A percentile compares a stretch with the other conserved stretches of the same genome.
These are phyloP conservation scores for Casaregolazyma lundiana DNA, from an alignment of 1,139 yeast species.

Conservation along the genomic window DNA sequence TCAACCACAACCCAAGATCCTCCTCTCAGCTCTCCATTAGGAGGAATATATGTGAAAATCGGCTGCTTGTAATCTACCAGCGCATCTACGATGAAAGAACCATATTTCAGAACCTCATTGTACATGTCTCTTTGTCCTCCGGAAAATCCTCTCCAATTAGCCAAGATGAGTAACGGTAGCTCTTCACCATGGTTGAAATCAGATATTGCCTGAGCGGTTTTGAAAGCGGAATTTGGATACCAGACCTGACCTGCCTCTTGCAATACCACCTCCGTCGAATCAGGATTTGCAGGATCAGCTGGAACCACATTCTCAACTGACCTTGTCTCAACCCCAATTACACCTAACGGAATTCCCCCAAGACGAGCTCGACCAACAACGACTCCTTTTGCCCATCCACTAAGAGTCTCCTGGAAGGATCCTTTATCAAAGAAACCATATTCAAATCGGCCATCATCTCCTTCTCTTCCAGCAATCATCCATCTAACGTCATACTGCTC, in stretches of 20 bases:
- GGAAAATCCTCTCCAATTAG: constrained; percentile 99
- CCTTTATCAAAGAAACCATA: constrained; percentile 84
- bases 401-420: constrained; percentile 94
- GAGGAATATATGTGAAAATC: constrained; percentile 93
- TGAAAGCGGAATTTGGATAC: constrained; percentile 98
- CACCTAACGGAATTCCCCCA: constrained; percentile 98
- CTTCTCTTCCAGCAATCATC: constrained; percentile 82
- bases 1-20: constrained; percentile 99
- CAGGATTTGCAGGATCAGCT: constrained; percentile 98
- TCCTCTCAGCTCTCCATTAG: constrained; percentile 97
- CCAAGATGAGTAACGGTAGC: constrained; percentile 92
- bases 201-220: constrained; percentile 96
- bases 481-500: constrained; percentile 89
- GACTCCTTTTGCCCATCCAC: constrained; percentile 98
- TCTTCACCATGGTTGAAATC: constrained; percentile 98
- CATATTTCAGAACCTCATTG: constrained; percentile 94
- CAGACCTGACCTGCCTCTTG: constrained; percentile 99
- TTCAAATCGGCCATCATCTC: constrained; percentile 66
- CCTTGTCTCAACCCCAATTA: constrained; percentile 92
- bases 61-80: constrained; percentile 95
- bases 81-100: constrained; percentile 95
- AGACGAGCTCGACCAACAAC: constrained; percentile 98
- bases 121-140: constrained; percentile 99
- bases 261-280: constrained; percentile 76
- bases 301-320: constrained; percentile 84